Evolutionary conservation across 2,329 filamentous ascomycete genomes (phyloP), one percentile per base, ranked within the genome.

Genomic region (Apiospora sp.): DNA sequence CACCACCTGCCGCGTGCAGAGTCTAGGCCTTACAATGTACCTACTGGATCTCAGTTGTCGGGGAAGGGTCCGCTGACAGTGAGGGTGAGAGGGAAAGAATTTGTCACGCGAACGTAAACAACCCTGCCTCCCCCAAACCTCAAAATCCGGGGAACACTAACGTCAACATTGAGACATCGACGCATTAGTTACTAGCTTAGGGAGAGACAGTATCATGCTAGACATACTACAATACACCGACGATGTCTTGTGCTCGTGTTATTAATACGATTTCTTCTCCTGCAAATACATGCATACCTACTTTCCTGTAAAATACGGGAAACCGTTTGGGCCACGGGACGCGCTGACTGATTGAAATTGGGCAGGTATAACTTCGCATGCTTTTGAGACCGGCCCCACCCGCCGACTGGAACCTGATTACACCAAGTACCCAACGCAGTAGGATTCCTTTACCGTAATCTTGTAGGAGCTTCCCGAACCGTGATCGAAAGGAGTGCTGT

Each of bases 341-440:
- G 27, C 22, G 22, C 22, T 6, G 37, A 10, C 48, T 51, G 48
- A 27, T n/a, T 24, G 48, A 24, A 24, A 27, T 14, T 13, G 4
- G 10, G n/a, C 16, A 61, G 51, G 24, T 30, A 30, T 24, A 41
- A 10, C 34, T 58, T 58, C 14, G 14, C n/a, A 34, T 19, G 19
- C 51, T 64, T 19, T 64, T 19, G 30, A 64, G 58, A 64, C 34
- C 34, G 34, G 58, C 34, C 34, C 58, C 58, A 41, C 58, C 30
- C 30, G 12, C 19, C 22, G 58, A 64, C 19, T 41, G 37, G 37
- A 37, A 24, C 54, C 30, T 4, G 13, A 22, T 24, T 24, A 64
- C 6, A 19, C 13, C 43, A 46, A 46, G 13, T 46, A 46, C 16
- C 16, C 14, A 30, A 30, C 22, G 24, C 19, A 27, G 51, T 58